Conservation (phyloP, 768 basidiomycete species). For the Xanthoconium purpureum region DNA sequence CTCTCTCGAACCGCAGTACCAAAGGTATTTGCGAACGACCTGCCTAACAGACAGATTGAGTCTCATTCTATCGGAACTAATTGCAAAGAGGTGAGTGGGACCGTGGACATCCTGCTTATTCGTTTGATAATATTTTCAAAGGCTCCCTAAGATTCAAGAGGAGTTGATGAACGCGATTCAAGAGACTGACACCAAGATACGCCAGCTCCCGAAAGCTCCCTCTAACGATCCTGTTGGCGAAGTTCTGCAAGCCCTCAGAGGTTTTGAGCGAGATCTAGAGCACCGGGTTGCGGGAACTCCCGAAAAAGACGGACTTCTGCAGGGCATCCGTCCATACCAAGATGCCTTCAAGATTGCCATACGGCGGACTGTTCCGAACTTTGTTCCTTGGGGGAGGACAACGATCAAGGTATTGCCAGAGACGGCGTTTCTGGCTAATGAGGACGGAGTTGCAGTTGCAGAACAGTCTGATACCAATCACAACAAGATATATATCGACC, state of each 20-base stretch:
- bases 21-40: conserved; percentile 52
- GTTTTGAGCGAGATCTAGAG: conserved; percentile 45
- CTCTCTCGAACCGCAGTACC: conserved; percentile 48
- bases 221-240: conserved; percentile 56
- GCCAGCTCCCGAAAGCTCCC: conserved; percentile 47
- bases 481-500: conserved; percentile 44
- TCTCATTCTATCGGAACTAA: conserved; percentile 57
- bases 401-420: conserved; percentile 1
- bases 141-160: conserved; percentile 60
- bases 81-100: conserved; percentile 50
- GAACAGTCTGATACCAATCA: background rate
- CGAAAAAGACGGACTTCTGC: conserved; percentile 49
- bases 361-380: conserved; percentile 52
- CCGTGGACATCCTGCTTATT: background rate
- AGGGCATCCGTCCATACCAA: conserved; percentile 50
- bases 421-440: conserved; percentile 36
- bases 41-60: conserved; percentile 60
- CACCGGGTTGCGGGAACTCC: conserved; percentile 53
- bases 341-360: conserved; percentile 47
- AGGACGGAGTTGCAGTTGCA: conserved; percentile 33
- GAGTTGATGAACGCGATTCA: conserved; percentile 50
- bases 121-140: conserved; percentile 22
- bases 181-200: conserved; percentile 34
- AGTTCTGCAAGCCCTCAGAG: conserved; percentile 45
- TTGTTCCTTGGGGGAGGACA: conserved; percentile 45